These are phyloP conservation scores for Barnettozyma wickerhamii DNA, from an alignment of 805 yeast species.

Conservation along the genomic window DNA sequence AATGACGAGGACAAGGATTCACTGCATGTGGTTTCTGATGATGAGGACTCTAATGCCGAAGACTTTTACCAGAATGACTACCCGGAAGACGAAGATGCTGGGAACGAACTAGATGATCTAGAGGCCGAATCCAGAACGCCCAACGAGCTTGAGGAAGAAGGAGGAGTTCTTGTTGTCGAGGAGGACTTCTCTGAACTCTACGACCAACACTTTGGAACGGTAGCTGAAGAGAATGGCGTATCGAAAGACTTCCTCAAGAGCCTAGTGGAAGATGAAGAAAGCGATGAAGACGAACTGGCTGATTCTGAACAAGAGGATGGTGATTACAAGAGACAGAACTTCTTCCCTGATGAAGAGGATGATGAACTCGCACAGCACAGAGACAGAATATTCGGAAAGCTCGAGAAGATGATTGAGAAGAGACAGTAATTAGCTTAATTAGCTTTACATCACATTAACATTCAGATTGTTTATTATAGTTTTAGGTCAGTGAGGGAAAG, in stretches of 20 bases:
- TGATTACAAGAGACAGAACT: conserved; percentile 41
- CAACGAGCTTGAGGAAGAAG: too few relatives aligned
- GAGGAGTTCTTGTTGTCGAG: not conserved
- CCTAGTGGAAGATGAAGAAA: conserved; percentile 31
- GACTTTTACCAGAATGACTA: conserved; percentile 89
- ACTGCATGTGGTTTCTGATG: conserved; percentile 48
- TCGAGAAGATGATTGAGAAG: conserved; percentile 46
- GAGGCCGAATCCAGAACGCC: conserved; percentile 7
- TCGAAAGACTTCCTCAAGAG: conserved; percentile 6
- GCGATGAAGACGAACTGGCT: conserved; percentile 54
- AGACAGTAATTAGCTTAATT: not conserved
- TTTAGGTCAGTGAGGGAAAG: not conserved
- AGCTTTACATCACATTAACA: not conserved
- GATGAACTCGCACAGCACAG: conserved; percentile 51
- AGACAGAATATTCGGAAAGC: conserved; percentile 30
- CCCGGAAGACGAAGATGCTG: conserved; percentile 87
- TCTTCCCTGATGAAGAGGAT: conserved; percentile 51
- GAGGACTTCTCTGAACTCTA: conserved; percentile 4
- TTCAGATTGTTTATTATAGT: conserved; percentile 1
- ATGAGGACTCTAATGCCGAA: conserved; percentile 88
- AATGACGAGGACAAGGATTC: conserved; percentile 36
- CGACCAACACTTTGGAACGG: conserved; percentile 5
- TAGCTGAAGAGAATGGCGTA: not conserved
- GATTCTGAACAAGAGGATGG: conserved; percentile 29
- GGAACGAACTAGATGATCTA: conserved; percentile 18